These are phyloP conservation scores for Volvox africanus DNA, from an alignment of 139 green algal species.

Conservation along the genomic window DNA sequence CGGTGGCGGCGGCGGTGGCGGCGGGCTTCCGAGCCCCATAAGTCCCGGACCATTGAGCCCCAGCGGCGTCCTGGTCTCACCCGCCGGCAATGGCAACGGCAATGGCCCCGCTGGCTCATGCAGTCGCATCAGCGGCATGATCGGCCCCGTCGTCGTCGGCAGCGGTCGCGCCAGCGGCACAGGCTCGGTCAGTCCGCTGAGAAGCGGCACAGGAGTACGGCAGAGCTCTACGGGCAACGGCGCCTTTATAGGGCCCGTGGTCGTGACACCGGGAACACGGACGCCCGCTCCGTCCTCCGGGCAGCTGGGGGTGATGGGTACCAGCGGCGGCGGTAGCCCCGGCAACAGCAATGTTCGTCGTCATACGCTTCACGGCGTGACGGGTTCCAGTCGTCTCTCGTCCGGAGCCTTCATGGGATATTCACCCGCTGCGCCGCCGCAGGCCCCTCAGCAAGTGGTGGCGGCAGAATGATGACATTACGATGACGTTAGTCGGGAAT, in stretches of 20 bases:
- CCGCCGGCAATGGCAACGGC: background rate
- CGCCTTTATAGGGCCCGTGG: slow-evolving; percentile 10
- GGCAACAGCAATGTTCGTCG: background rate
- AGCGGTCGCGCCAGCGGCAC: background rate
- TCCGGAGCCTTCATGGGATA: too few species aligned
- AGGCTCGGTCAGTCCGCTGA: background rate
- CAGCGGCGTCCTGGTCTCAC: background rate
- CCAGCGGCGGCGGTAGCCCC: background rate
- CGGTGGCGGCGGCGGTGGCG: background rate
- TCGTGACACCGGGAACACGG: background rate
- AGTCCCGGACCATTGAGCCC: background rate
- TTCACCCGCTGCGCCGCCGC: too few species aligned
- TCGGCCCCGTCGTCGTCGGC: background rate
- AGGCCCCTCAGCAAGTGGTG: too few species aligned
- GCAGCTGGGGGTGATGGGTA: background rate
- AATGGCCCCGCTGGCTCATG: background rate
- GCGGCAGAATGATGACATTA: too few species aligned
- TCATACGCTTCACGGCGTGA: background rate
- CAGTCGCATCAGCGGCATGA: background rate
- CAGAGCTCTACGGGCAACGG: background rate
- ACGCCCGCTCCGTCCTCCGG: background rate
- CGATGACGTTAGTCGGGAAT: too few species aligned
- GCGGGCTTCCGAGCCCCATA: background rate
- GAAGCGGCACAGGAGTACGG: background rate
- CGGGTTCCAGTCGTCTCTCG: background rate